Percentiles rank a stretch among this genome's conserved stretches.
These are phyloP conservation scores for Uronychia setigera DNA, from an alignment of 73 alveolate genomes.

Conservation along the genomic window DNA sequence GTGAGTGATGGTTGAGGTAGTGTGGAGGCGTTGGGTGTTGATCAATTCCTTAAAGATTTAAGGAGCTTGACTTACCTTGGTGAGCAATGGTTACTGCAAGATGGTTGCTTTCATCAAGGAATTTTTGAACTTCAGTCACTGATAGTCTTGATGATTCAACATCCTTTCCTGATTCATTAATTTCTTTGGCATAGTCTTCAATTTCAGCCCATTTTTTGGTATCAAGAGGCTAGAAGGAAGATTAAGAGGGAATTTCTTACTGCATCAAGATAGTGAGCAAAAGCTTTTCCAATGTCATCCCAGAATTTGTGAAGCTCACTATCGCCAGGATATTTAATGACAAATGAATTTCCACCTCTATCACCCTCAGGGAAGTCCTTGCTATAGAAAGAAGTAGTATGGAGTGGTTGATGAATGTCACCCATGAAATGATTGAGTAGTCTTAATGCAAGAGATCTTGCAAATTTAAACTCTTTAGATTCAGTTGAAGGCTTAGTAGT, in stretches of 20 bases:
- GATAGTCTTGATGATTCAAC: not conserved
- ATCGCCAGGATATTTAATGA: not conserved
- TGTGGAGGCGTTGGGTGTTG: no score
- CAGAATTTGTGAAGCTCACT: not conserved
- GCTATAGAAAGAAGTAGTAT: conserved; percentile 31
- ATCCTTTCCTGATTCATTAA: not conserved
- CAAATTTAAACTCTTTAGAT: not conserved
- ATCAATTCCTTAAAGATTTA: no score
- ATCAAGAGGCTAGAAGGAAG: not conserved
- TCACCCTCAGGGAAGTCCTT: conserved; percentile 64
- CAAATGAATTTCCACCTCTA: conserved; percentile 63
- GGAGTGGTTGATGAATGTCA: conserved; percentile 82
- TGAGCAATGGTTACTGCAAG: not conserved
- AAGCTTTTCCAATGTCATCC: conserved; percentile 2
- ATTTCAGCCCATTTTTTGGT: not conserved
- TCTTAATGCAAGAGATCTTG: conserved; percentile 49
- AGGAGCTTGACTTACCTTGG: no score
- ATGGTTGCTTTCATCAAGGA: not conserved
- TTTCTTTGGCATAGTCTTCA: not conserved
- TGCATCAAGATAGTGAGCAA: not conserved
- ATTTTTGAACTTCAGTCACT: not conserved
- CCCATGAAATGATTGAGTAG: conserved; percentile 69
- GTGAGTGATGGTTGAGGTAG: no score
- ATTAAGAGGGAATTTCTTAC: not conserved
- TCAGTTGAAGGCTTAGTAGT: not conserved